These are phyloP conservation scores for Adansonia rubrostipa DNA, from an alignment of 441 rosid species.

Conservation along the genomic window DNA sequence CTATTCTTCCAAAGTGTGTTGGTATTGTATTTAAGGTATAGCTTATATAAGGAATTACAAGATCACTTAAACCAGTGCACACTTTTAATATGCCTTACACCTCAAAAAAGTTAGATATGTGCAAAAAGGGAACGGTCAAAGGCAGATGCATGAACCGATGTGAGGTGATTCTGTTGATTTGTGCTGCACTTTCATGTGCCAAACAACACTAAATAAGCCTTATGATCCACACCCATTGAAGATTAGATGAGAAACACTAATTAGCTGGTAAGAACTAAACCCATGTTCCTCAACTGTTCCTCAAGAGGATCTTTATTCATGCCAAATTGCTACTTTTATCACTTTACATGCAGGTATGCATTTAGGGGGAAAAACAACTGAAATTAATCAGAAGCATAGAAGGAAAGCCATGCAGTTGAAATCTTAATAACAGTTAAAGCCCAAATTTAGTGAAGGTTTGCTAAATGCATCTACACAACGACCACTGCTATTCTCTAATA, in stretches of 20 bases:
- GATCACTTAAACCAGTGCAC: background rate
- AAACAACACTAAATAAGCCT: background rate
- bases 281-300: background rate
- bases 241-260: constrained; percentile 11
- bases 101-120: background rate
- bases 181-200: background rate
- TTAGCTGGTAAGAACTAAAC: background rate
- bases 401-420: constrained; percentile 8
- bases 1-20: background rate
- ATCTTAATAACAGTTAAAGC: constrained; percentile 3
- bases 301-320: background rate
- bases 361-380: background rate
- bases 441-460: background rate
- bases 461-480: background rate
- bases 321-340: background rate
- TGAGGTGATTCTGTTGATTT: background rate
- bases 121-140: background rate
- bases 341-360: background rate
- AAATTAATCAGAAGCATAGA: background rate
- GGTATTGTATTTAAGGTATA: background rate
- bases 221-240: background rate
- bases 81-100: background rate
- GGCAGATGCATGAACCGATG: background rate
- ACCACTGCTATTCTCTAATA: background rate
- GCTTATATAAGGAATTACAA: background rate